Evolutionary conservation across 306 rosid genomes (phyloP), one percentile per base, ranked within the genome.

Genomic region (Vachellia collinsii): DNA sequence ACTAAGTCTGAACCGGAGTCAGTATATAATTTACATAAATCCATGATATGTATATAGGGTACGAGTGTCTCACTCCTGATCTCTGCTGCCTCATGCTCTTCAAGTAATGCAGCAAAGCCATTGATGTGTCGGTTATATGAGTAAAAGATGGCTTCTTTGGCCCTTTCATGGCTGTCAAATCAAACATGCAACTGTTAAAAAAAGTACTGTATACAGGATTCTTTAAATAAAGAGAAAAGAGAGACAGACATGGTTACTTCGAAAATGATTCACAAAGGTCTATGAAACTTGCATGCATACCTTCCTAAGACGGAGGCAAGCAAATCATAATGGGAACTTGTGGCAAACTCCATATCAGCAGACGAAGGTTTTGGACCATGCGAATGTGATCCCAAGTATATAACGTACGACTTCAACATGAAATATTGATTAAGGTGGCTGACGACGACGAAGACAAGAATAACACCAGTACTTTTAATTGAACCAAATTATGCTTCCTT

Each of bases 31-130:
- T 17, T 6, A 17, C 59, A 51, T 51, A 51, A 51, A 38, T 38
- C 0, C 6, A 38, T 38, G 41, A 6, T 19, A 51, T 51, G 19
- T 51, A 51, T 4, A 51, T 29, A 51, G 22, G 59, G 59, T 14
- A 42, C 25, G 11, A 58, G 5, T 74, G 53, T 59, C 88, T 85
- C 58, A 94, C 98, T 89, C 46, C 83, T 83, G 77, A 94, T 79
- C 58, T 42, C 65, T 11, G 42, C 42, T 4, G 88, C 97, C 53
- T 90, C 83, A 43, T 86, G 70, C 0, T 88, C 89, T 1, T 88
- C 88, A 39, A 92, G 88, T 7, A 84, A 20, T 19, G 94, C 97
- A 7, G 97, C 97, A 44, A 92, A 92, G 3, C 97, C 97, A 61
- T 92, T 92, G 14, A 92, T 88, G 23, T 81, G 50, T 62, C 41